phyloP scores from a whole-genome alignment of 2,329 filamentous ascomycete species.

The Laburnicola sp. region DNA sequence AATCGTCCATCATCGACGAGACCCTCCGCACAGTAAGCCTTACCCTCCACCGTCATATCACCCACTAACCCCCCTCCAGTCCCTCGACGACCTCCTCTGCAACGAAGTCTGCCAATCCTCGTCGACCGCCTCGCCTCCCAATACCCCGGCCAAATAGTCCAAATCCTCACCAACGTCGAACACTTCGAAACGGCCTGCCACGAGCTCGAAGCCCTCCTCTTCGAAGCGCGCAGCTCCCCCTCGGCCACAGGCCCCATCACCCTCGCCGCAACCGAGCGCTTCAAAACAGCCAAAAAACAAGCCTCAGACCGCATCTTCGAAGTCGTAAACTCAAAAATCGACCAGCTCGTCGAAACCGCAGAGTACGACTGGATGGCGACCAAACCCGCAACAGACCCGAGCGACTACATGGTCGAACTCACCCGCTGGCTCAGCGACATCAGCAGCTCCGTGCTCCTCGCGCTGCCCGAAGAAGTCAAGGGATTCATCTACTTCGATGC shows the following conservation, averaged over 20 bases:
- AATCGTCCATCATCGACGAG: slow-evolving; percentile 86
- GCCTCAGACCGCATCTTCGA: slow-evolving; percentile 98
- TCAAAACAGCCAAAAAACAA: slow-evolving; percentile 87
- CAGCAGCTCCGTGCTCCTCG: slow-evolving; percentile 91
- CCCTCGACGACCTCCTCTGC: slow-evolving; percentile 91
- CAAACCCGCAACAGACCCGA: slow-evolving; percentile 70
- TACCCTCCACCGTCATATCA: no score
- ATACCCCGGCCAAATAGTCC: slow-evolving; percentile 95
- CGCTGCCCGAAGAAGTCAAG: slow-evolving; percentile 93
- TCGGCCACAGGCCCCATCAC: slow-evolving; percentile 79
- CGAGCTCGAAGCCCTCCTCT: slow-evolving; percentile 84
- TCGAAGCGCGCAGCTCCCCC: slow-evolving; percentile 78
- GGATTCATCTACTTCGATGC: slow-evolving; percentile 98
- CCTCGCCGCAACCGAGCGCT: slow-evolving; percentile 81
- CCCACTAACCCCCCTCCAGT: slow-evolving; percentile 37
- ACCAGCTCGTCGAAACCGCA: slow-evolving; percentile 93
- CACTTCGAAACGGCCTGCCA: slow-evolving; percentile 93
- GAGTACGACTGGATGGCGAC: slow-evolving; percentile 87
- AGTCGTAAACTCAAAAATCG: slow-evolving; percentile 97
- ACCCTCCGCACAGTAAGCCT: slow-evolving; percentile 67
- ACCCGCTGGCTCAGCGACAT: slow-evolving; percentile 93
- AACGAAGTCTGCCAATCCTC: slow-evolving; percentile 89
- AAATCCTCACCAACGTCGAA: slow-evolving; percentile 96
- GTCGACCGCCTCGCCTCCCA: slow-evolving; percentile 88
- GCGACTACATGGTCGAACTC: slow-evolving; percentile 92